These are phyloP conservation scores for Phytophthora ohioensis DNA, from an alignment of 352 stramenopile species.

Conservation along the genomic window DNA sequence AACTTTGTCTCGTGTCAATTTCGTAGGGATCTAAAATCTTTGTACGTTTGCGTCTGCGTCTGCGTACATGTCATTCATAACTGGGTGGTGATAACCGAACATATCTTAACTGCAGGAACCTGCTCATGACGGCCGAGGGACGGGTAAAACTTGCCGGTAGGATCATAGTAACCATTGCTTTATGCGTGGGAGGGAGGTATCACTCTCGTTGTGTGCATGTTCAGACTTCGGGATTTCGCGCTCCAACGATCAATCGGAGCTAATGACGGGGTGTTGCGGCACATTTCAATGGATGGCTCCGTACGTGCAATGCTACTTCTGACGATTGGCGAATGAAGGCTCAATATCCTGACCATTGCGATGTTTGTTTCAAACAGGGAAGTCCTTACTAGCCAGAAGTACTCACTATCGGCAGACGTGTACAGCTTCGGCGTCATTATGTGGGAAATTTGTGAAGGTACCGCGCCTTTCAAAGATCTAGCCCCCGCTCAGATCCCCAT, in stretches of 20 bases:
- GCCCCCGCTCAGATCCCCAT: slow-evolving; percentile 64
- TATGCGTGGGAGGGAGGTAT: not conserved
- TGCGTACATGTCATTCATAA: slow-evolving; percentile 2
- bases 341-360: not conserved
- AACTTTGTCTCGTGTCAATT: not conserved
- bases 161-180: not conserved
- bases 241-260: slow-evolving; percentile 51
- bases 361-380: slow-evolving; percentile 45
- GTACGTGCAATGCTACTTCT: slow-evolving; percentile 46
- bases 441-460: slow-evolving; percentile 82
- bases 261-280: slow-evolving; percentile 82
- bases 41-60: slow-evolving; percentile 52
- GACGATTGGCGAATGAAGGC: not conserved
- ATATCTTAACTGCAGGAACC: slow-evolving; percentile 49
- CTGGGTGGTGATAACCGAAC: not conserved
- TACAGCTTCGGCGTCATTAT: slow-evolving; percentile 87
- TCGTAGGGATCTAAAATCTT: slow-evolving; percentile 76
- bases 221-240: slow-evolving; percentile 84
- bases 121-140: slow-evolving; percentile 77
- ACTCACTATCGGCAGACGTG: slow-evolving; percentile 77
- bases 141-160: slow-evolving; percentile 76
- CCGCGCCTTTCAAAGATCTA: slow-evolving; percentile 70
- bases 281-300: slow-evolving; percentile 89
- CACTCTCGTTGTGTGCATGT: not conserved
- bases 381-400: slow-evolving; percentile 69